Conservation (phyloP, 257 asterid genomes). For the Solanum medicagineum region DNA sequence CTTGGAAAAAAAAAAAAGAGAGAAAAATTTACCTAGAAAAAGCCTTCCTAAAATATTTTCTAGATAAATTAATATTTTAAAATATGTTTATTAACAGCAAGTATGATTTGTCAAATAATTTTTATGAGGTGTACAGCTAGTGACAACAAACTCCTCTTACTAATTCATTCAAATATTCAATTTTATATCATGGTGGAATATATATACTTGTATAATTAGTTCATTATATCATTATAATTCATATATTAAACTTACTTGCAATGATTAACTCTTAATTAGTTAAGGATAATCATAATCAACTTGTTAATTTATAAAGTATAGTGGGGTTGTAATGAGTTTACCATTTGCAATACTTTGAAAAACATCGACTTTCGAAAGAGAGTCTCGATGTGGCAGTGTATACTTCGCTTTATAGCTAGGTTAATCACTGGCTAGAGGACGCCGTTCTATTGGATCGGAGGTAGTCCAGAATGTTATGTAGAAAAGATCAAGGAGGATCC, state of each 20-base stretch:
- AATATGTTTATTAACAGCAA: background rate
- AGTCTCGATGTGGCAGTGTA: too few species aligned
- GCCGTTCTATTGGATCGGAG: too few species aligned
- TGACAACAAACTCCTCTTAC: background rate
- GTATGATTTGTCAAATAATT: background rate
- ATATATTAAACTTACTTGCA: background rate
- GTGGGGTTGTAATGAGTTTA: background rate
- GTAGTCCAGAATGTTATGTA: too few species aligned
- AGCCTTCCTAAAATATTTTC: background rate
- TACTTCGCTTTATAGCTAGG: too few species aligned
- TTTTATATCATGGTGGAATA: background rate
- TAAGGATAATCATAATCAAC: background rate
- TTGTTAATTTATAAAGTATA: background rate
- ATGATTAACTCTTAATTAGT: background rate
- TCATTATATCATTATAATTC: background rate
- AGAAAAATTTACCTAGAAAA: background rate
- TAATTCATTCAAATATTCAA: background rate
- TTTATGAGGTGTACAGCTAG: background rate
- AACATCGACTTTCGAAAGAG: background rate
- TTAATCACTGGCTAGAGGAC: too few species aligned
- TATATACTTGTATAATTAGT: background rate
- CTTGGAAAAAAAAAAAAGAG: background rate
- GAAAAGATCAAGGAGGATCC: too few species aligned
- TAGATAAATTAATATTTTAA: background rate
- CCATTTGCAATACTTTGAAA: background rate